Base-by-base conservation (phyloP, 2,329 filamentous ascomycete species). In the Venturiaceae sp. region DNA sequence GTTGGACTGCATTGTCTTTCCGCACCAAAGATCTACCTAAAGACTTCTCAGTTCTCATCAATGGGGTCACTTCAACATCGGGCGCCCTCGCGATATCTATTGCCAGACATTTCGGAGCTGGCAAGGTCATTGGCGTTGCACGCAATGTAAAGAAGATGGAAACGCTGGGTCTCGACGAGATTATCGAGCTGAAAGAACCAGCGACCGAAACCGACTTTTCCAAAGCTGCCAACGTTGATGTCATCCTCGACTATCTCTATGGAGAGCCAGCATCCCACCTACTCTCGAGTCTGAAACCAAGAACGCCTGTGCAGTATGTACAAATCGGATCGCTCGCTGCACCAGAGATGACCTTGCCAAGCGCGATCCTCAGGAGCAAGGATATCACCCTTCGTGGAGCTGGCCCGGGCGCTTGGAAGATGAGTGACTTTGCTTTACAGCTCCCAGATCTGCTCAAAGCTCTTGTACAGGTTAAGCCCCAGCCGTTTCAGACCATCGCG, bases 161-260 rank as follows among this genome's bases (percentile, higher is more conserved):
- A 2, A 66, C 62, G 5, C 66, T 80, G 3, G 72, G 70, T 1
- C 68, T 83, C 0, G 79, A 83, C 60, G 72, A 71, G 3, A 68
- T 64, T 5, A 68, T 84, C 34, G 67, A 75, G 36, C 69, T 83
- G 9, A 66, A 69, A 19, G 64, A 67, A 3, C 62, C 70, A 1
- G 63, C 72, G 0, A 63, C 66, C 2, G 69, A 77, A 37, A 76
- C 74, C 0, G 80, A 83, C 61, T 80, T 79, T 61, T 72, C 72
- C 2, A 66, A 67, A 8, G 69, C 77, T 0, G 74, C 71, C 1
- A 73, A 76, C 36, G 75, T 76, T 33, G 80, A 84, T 61, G 72
- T 83, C 2, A 73, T 84, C 3, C 68, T 84, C 1, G 81, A 84
- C 64, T 84, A 83, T 63, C 68, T 84, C 7, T 83, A 80, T 66